Evolutionary conservation across 768 basidiomycete genomes (phyloP).

Genomic region (Dentipellis sp.): DNA sequence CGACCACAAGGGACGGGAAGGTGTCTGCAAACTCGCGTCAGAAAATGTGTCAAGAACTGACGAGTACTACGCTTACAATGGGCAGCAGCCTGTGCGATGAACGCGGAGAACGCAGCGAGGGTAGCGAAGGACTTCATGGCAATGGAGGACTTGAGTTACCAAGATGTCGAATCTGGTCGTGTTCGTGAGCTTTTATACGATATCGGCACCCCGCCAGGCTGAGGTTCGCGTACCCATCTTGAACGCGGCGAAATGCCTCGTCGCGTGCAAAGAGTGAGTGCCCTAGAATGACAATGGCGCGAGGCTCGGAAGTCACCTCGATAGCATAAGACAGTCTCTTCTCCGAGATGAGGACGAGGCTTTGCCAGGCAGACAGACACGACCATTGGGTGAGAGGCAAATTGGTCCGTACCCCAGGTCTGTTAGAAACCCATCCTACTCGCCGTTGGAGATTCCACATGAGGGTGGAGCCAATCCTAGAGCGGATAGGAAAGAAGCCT

Average conservation of each 20-base stretch:
- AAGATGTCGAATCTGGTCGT: neutral
- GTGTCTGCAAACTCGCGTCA: constrained; percentile 26
- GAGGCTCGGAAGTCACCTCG: neutral
- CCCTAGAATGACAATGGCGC: neutral
- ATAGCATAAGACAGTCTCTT: neutral
- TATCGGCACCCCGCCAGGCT: too few species aligned
- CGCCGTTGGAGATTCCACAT: too few species aligned
- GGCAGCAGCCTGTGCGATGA: neutral
- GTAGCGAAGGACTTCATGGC: neutral
- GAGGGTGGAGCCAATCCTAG: too few species aligned
- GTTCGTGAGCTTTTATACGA: too few species aligned
- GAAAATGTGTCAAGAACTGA: neutral
- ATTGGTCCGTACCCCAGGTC: too few species aligned
- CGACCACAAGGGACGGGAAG: constrained; percentile 35
- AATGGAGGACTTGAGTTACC: neutral
- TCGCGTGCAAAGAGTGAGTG: neutral
- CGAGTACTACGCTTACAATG: neutral
- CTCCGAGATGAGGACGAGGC: neutral
- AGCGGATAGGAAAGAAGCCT: neutral
- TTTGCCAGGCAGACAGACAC: neutral
- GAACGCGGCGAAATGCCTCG: neutral
- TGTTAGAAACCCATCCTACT: too few species aligned
- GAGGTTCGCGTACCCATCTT: too few species aligned
- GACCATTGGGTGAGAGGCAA: too few species aligned
- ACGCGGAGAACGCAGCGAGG: neutral